These are phyloP conservation scores for Candida anglica DNA, from an alignment of 805 yeast species.

Conservation along the genomic window DNA sequence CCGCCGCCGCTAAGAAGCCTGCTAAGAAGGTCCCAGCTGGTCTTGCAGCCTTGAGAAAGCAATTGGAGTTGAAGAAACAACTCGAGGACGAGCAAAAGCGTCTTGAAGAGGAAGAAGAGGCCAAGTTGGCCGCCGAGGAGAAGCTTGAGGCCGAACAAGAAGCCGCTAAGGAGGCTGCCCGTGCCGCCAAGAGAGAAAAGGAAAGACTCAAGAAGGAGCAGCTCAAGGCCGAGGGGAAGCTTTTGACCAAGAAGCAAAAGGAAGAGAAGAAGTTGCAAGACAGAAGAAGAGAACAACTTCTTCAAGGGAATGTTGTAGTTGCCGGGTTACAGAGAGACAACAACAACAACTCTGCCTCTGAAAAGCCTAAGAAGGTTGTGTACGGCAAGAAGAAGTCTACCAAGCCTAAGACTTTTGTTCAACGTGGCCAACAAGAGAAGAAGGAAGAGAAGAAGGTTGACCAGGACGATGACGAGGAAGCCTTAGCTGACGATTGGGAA, in stretches of 20 bases:
- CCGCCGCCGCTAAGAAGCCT: too few relatives aligned
- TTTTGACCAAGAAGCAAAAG: slow-evolving; percentile 89
- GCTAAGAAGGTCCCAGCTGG: slow-evolving; percentile 83
- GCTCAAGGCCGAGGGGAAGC: slow-evolving; percentile 94
- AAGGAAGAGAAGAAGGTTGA: slow-evolving; percentile 25
- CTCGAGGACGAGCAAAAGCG: slow-evolving; percentile 78
- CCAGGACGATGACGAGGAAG: slow-evolving; percentile 15
- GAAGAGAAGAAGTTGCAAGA: slow-evolving; percentile 85
- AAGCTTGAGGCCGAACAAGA: slow-evolving; percentile 56
- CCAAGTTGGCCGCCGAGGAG: slow-evolving; percentile 48
- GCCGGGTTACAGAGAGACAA: slow-evolving; percentile 66
- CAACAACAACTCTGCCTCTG: slow-evolving; percentile 20
- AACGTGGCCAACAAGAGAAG: slow-evolving; percentile 17
- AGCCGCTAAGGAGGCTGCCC: slow-evolving; percentile 55
- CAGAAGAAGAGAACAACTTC: slow-evolving; percentile 81
- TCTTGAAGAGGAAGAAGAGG: slow-evolving; percentile 65
- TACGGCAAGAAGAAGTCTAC: slow-evolving; percentile 69
- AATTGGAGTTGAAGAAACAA: slow-evolving; percentile 83
- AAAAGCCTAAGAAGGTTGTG: slow-evolving; percentile 63
- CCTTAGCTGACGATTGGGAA: slow-evolving; percentile 84
- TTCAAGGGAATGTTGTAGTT: slow-evolving; percentile 69
- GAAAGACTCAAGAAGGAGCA: slow-evolving; percentile 85
- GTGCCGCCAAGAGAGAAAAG: slow-evolving; percentile 73
- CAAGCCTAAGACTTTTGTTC: slow-evolving; percentile 35
- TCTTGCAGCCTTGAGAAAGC: slow-evolving; percentile 85